phyloP scores from a whole-genome alignment of 2,329 filamentous ascomycete species.

The Pyrenophora graminea region DNA sequence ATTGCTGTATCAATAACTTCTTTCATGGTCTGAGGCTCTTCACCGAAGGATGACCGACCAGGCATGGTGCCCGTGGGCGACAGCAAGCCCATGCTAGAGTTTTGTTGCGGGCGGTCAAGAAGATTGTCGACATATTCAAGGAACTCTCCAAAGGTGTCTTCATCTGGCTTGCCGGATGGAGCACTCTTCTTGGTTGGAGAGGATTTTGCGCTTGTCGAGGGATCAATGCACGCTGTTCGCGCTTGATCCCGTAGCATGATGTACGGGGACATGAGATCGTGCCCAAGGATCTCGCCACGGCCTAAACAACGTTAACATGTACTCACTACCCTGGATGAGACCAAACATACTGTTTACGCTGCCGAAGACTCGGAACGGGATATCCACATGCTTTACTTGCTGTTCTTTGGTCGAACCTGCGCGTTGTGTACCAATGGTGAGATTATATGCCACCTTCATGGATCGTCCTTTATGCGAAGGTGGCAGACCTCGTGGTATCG shows the following conservation, averaged over 20 bases:
- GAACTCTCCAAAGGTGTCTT: constrained; percentile 48
- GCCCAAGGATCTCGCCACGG: constrained; percentile 84
- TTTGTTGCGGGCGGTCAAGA: constrained; percentile 42
- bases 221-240: constrained; percentile 50
- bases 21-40: constrained; percentile 67
- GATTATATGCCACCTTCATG: constrained; percentile 89
- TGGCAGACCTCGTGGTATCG: constrained; percentile 83
- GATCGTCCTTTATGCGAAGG: constrained; percentile 89
- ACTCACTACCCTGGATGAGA: neutral
- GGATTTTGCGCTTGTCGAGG: constrained; percentile 8
- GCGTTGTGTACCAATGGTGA: constrained; percentile 89
- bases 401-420: constrained; percentile 76
- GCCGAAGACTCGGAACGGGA: constrained; percentile 90
- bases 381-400: constrained; percentile 82
- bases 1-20: constrained; percentile 93
- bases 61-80: constrained; percentile 69
- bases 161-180: constrained; percentile 44
- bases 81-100: constrained; percentile 60
- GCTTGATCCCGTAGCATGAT: constrained; percentile 86
- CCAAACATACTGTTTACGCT: constrained; percentile 72
- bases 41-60: constrained; percentile 57
- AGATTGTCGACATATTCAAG: constrained; percentile 54
- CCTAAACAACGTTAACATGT: constrained; percentile 43
- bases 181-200: constrained; percentile 25
- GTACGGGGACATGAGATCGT: constrained; percentile 94